A percentile compares a stretch with the other conserved stretches of the same genome.
Evolutionary conservation across 2,329 filamentous ascomycete genomes (phyloP).

Genomic region (Pyricularia pennisetigena): DNA sequence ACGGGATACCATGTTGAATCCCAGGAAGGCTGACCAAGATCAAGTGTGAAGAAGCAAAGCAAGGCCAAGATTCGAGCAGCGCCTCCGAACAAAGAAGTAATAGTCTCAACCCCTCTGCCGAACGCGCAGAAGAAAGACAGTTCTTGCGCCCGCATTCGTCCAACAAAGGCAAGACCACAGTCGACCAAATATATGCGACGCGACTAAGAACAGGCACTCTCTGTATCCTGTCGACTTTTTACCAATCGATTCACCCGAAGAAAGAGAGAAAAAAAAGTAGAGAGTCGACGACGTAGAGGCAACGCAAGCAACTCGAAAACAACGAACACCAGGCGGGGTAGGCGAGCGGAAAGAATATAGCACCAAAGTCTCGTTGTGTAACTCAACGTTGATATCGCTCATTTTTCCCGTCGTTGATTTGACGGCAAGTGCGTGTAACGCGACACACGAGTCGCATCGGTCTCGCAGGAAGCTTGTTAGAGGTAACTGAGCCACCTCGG

Average conservation of each 20-base stretch:
- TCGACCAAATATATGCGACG: not conserved
- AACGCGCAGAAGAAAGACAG: not conserved
- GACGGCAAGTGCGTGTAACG: not conserved
- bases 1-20: not conserved
- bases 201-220: not conserved
- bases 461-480: not conserved
- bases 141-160: not conserved
- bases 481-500: not conserved
- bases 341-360: not conserved
- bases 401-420: not conserved
- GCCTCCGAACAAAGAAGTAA: not conserved
- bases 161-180: not conserved
- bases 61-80: not conserved
- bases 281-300: not conserved
- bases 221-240: not conserved
- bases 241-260: not conserved
- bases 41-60: not conserved
- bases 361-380: not conserved
- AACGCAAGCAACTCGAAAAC: not conserved
- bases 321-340: not conserved
- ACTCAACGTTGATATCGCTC: not conserved
- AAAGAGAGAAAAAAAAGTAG: not conserved
- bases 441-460: not conserved
- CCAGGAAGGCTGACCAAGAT: not conserved
- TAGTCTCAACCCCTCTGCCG: not conserved